Conservation (phyloP, 169 alveolate genomes). For the Plasmodium inui region DNA sequence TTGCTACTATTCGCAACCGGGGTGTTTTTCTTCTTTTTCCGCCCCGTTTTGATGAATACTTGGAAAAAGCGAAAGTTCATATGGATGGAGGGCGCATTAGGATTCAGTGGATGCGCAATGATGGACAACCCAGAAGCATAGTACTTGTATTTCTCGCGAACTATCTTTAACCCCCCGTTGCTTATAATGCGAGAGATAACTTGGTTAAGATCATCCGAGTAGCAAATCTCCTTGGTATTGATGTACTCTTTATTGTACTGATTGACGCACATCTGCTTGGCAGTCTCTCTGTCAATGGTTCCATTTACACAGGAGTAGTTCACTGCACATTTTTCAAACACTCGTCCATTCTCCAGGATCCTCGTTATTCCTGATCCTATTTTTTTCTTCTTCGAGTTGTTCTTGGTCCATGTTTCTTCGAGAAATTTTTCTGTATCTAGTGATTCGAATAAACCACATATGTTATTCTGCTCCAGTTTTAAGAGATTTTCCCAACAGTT, state of each 20-base stretch:
- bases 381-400: constrained; percentile 64
- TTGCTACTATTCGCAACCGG: background rate
- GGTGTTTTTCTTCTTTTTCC: constrained; percentile 23
- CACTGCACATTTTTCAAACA: constrained; percentile 89
- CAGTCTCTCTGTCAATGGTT: constrained; percentile 82
- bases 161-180: constrained; percentile 52
- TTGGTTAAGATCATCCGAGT: constrained; percentile 39
- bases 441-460: constrained; percentile 69
- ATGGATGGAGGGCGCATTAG: constrained; percentile 89
- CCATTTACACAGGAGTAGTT: constrained; percentile 84
- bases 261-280: constrained; percentile 81
- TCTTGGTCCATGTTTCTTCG: constrained; percentile 82
- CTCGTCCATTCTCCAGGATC: constrained; percentile 85
- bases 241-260: constrained; percentile 70
- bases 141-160: constrained; percentile 71
- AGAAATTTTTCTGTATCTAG: constrained; percentile 73
- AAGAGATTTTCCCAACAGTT: constrained; percentile 77
- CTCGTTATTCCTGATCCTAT: constrained; percentile 86
- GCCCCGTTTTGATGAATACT: constrained; percentile 77
- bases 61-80: constrained; percentile 88
- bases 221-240: constrained; percentile 22
- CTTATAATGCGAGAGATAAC: constrained; percentile 50
- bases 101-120: constrained; percentile 90
- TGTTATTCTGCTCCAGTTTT: constrained; percentile 52
- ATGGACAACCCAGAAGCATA: constrained; percentile 91